Evolutionary conservation across 441 rosid genomes (phyloP).

Genomic region (Erysimum pusillum): DNA sequence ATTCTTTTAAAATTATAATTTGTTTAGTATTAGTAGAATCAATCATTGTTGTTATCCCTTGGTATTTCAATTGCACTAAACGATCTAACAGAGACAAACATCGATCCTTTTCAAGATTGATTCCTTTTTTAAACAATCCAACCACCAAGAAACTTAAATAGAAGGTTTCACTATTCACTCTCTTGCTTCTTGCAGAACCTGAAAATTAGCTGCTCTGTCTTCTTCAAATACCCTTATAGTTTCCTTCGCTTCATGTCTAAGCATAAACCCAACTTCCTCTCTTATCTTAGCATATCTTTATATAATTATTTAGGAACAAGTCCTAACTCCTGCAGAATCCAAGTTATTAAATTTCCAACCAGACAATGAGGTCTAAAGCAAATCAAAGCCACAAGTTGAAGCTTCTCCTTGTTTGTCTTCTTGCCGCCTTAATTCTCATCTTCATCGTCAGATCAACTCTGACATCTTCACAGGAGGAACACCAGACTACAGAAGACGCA

Average conservation of each 20-base stretch:
- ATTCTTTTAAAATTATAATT: constrained; percentile 3
- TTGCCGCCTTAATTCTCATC: constrained; percentile 65
- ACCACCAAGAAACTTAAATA: constrained; percentile 47
- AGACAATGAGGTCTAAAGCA: constrained; percentile 71
- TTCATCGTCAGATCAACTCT: constrained; percentile 66
- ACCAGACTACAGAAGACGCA: constrained; percentile 34
- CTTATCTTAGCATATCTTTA: constrained; percentile 22
- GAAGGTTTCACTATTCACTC: constrained; percentile 28
- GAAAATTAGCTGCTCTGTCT: constrained; percentile 63
- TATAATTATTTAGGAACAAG: constrained; percentile 15
- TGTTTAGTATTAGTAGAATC: neutral
- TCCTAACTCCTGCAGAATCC: neutral
- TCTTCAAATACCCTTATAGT: constrained; percentile 51
- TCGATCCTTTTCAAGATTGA: neutral
- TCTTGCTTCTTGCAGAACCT: constrained; percentile 65
- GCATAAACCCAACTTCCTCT: constrained; percentile 53
- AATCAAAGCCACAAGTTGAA: constrained; percentile 61
- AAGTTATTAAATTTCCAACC: neutral
- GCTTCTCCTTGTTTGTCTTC: constrained; percentile 66
- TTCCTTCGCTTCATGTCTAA: constrained; percentile 71
- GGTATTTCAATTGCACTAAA: neutral
- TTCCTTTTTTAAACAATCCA: constrained; percentile 10
- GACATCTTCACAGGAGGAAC: constrained; percentile 54
- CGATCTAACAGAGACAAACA: constrained; percentile 17
- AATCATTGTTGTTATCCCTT: neutral